Evolutionary conservation across 148 eudicot genomes (phyloP).

Genomic region (Fallopia convolvulus): DNA sequence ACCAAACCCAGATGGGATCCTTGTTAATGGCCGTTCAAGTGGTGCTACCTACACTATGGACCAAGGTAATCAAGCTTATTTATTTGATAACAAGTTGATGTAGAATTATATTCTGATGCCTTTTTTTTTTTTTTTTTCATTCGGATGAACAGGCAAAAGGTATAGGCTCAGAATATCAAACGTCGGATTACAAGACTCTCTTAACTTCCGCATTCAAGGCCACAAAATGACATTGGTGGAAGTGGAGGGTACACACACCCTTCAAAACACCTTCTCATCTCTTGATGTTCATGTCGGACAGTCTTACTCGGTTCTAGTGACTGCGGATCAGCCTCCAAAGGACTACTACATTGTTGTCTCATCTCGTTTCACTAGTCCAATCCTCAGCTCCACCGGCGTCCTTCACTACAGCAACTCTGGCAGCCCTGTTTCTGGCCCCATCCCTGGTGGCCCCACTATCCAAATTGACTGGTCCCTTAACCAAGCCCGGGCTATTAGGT

Average conservation of each 20-base stretch:
- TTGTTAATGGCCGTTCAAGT: conserved; percentile 57
- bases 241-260: conserved; percentile 81
- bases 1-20: conserved; percentile 46
- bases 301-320: conserved; percentile 67
- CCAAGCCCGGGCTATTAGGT: conserved; percentile 64
- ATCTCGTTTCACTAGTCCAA: conserved; percentile 34
- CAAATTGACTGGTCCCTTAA: conserved; percentile 45
- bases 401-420: conserved; percentile 58
- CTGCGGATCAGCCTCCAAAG: conserved; percentile 46
- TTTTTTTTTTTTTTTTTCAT: not conserved
- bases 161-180: conserved; percentile 81
- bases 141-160: conserved; percentile 51
- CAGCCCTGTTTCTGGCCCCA: conserved; percentile 41
- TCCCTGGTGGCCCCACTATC: conserved; percentile 51
- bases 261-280: conserved; percentile 52
- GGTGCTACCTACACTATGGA: conserved; percentile 43
- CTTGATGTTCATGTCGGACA: conserved; percentile 81
- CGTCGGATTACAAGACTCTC: conserved; percentile 56
- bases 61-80: conserved; percentile 33
- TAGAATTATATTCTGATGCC: not conserved
- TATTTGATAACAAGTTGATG: not conserved
- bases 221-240: conserved; percentile 75
- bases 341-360: conserved; percentile 72
- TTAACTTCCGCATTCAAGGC: conserved; percentile 63
- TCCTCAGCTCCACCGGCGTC: conserved; percentile 42